phyloP scores from a whole-genome alignment of 2,329 filamentous ascomycete species.

The Botrytis cinerea region DNA sequence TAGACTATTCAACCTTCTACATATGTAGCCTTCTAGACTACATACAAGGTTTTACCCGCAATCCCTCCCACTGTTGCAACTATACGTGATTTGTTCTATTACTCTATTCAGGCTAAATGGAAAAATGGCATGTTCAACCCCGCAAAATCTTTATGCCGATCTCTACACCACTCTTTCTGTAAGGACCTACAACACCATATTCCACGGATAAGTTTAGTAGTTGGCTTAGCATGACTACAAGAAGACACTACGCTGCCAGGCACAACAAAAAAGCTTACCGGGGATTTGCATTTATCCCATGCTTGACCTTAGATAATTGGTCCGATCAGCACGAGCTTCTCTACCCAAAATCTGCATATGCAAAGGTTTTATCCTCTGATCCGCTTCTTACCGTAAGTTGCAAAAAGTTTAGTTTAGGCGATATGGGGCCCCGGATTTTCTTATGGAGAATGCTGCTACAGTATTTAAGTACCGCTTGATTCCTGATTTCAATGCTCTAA shows the following conservation, averaged over 20 bases:
- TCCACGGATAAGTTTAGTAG: conserved; percentile 1
- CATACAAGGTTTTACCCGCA: not conserved
- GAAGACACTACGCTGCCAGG: conserved; percentile 5
- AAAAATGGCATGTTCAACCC: conserved; percentile 28
- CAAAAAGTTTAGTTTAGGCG: not conserved
- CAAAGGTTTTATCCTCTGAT: not conserved
- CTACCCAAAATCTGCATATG: not conserved
- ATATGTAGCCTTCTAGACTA: not conserved
- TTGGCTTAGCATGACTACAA: conserved; percentile 1
- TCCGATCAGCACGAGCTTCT: not conserved
- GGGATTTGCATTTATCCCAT: not conserved
- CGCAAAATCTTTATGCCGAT: conserved; percentile 36
- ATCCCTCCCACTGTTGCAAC: not conserved
- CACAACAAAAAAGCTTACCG: not conserved
- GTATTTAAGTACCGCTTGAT: conserved; percentile 8
- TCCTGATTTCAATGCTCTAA: not conserved
- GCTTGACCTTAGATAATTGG: not conserved
- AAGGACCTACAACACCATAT: not conserved
- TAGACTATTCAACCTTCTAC: not conserved
- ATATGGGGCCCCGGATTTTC: conserved; percentile 7
- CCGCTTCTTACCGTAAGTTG: not conserved
- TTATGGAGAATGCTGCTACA: not conserved
- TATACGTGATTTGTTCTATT: not conserved
- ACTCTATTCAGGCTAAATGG: conserved; percentile 36
- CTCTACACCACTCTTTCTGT: conserved; percentile 27